Conservation (phyloP, 2,329 filamentous ascomycete species). For the Hawksworthiomyces lignivorus region DNA sequence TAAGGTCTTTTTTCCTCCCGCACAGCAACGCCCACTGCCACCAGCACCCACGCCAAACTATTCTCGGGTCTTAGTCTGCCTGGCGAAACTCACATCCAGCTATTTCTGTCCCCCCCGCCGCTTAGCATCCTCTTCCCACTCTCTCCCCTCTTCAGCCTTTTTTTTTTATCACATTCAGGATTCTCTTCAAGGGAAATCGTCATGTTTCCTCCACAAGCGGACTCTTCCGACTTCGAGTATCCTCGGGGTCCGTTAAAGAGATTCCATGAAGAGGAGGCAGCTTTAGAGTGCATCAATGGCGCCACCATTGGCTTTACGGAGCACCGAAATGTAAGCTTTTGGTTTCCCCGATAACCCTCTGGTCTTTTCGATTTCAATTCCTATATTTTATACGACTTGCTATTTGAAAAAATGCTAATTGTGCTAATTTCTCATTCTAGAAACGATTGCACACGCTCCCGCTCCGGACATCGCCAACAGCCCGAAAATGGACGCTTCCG, state of each 20-base stretch:
- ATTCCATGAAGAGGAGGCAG: slow-evolving; percentile 36
- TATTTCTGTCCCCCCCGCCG: too few species aligned
- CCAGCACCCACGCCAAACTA: too few species aligned
- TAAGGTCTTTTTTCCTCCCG: too few species aligned
- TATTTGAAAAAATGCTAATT: slow-evolving; percentile 9
- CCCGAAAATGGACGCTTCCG: slow-evolving; percentile 27
- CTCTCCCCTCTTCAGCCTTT: too few species aligned
- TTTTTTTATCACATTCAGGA: too few species aligned
- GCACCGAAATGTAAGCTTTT: slow-evolving; percentile 39
- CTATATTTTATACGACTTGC: background rate
- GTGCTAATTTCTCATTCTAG: slow-evolving; percentile 24
- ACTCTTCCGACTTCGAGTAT: slow-evolving; percentile 22
- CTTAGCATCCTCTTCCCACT: too few species aligned
- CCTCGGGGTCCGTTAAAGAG: slow-evolving; percentile 36
- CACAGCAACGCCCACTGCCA: too few species aligned
- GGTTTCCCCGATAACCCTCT: background rate
- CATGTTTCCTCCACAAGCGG: slow-evolving; percentile 12
- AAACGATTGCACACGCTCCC: slow-evolving; percentile 49
- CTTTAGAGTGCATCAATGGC: slow-evolving; percentile 24
- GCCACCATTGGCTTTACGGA: slow-evolving; percentile 36
- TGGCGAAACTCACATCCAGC: too few species aligned
- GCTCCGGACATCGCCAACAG: slow-evolving; percentile 37
- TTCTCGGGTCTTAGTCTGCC: too few species aligned
- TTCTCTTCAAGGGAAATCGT: too few species aligned
- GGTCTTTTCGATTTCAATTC: background rate